These are phyloP conservation scores for Colletotrichum gloeosporioides DNA, from an alignment of 2,329 filamentous ascomycete species.

Conservation along the genomic window DNA sequence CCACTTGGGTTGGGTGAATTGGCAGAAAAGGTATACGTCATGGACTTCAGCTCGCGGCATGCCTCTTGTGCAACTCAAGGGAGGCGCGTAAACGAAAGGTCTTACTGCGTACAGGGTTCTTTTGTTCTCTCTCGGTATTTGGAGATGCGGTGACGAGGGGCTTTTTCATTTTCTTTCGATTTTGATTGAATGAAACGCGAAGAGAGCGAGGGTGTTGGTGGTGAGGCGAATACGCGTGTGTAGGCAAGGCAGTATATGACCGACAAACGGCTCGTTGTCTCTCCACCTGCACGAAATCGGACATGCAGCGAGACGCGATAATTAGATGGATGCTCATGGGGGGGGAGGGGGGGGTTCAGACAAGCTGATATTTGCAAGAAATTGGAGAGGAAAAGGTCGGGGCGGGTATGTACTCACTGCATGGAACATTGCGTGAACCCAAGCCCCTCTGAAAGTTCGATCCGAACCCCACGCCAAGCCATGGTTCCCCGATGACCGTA, in stretches of 20 bases:
- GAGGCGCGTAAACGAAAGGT: background rate
- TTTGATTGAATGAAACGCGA: background rate
- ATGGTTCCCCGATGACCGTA: background rate
- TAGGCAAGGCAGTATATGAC: background rate
- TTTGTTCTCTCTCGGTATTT: background rate
- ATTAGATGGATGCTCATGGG: background rate
- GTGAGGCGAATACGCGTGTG: background rate
- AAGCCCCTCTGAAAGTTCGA: background rate
- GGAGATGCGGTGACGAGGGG: background rate
- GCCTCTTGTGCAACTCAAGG: background rate
- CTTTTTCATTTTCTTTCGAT: background rate
- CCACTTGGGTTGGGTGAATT: background rate
- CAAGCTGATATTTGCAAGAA: background rate
- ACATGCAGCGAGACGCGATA: background rate
- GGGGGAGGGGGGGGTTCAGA: background rate
- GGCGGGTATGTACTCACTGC: background rate
- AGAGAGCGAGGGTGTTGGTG: background rate
- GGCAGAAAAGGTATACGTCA: conserved; percentile 5
- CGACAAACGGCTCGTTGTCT: background rate
- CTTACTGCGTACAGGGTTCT: background rate
- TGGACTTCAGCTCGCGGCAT: background rate
- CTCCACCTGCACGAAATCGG: background rate
- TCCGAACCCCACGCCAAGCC: background rate
- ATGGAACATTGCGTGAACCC: background rate
- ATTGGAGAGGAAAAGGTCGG: background rate